Conservation (phyloP, 2,329 filamentous ascomycete species). For the Cercospora sp. region DNA sequence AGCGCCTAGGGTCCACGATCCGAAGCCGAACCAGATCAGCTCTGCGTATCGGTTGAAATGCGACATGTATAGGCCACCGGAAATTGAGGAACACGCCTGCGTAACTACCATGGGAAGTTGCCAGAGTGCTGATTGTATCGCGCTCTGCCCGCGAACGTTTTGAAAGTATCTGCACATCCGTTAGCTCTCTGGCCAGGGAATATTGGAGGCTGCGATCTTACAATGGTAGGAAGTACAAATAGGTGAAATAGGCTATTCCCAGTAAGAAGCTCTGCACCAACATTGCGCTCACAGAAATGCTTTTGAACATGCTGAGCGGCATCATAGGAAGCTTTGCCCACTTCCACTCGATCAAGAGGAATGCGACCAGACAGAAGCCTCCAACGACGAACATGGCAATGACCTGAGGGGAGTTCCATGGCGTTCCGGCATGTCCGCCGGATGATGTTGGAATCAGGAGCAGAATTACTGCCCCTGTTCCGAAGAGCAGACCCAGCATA, state of each 20-base stretch:
- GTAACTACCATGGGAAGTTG: neutral
- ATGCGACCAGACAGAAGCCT: conserved; percentile 33
- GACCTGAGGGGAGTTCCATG: neutral
- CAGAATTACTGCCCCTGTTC: neutral
- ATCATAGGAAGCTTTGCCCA: conserved; percentile 60
- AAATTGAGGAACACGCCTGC: neutral
- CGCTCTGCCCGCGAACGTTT: neutral
- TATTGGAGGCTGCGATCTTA: neutral
- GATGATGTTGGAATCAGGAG: neutral
- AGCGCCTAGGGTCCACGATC: neutral
- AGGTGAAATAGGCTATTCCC: neutral
- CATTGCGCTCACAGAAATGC: conserved; percentile 53
- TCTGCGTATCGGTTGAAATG: neutral
- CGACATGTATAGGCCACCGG: neutral
- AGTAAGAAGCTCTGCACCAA: neutral
- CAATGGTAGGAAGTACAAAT: neutral
- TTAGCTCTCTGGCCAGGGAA: neutral
- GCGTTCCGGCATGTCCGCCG: neutral
- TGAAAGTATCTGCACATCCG: neutral
- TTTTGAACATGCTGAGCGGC: conserved; percentile 58
- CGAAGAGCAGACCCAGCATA: neutral
- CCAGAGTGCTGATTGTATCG: neutral
- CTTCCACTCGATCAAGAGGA: conserved; percentile 58
- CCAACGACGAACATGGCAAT: neutral
- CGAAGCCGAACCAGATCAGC: neutral